Evolutionary conservation across 108 stramenopile genomes (phyloP), one percentile per base, ranked within the genome.

Genomic region (Skeletonema costatum): DNA sequence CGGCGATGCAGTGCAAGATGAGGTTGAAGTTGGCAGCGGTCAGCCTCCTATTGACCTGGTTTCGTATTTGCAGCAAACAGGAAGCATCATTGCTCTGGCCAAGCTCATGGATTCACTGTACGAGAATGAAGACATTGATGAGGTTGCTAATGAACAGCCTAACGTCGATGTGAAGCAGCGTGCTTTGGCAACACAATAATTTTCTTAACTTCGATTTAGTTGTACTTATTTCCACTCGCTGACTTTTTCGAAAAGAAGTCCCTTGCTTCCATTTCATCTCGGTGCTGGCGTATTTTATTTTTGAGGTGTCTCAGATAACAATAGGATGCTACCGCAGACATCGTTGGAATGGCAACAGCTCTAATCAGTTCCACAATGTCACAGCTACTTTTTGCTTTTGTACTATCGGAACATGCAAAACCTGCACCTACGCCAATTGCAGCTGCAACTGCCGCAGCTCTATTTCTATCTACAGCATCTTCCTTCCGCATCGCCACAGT

Each of bases 71-170:
- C 87, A 95, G 69, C 88, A 93, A 70, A 93, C 90, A 31, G 92
- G 92, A 46, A 89, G 87, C 60, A 93, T 95, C 33, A 95, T 95
- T 83, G 92, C 90, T 7, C 64, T 95, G 32, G 90, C 94, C 32
- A 93, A 92, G 75, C 64, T 95, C 31, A 92, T 93, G 92, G 92
- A 95, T 78, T 91, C 92, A 13, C 71, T 95, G 60, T 78, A 83
- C 39, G 89, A 90, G 32, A 84, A 90, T 74, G 86, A 87, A 50
- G 84, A 83, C 46, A 87, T 83, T 39, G 87, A 90, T 31, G 85
- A 89, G 14, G 77, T 68, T 60, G 65, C 25, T 1, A 65, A 66
- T 29, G 36, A 62, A 38, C 61, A 72, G 71, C 36, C 42, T 14
- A 13, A 50, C 0, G 17, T 75, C 16, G 64, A 66, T 58, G 33